Base-by-base conservation (phyloP, 495 filamentous ascomycete genomes). In the Corynascus novoguineensis region DNA sequence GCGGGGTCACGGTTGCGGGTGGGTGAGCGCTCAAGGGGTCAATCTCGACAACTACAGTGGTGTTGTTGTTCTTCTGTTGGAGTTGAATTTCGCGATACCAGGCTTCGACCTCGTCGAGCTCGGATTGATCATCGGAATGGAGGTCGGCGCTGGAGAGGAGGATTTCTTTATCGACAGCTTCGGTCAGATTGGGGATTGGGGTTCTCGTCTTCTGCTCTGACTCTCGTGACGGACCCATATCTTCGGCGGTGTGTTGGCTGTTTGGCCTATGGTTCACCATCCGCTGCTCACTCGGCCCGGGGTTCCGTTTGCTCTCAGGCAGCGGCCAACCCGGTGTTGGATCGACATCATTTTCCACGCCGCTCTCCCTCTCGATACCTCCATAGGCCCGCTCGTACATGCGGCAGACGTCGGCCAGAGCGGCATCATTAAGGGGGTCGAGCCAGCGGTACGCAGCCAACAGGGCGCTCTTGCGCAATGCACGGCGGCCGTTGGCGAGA, bases 371-470 rank as follows among this genome's bases (percentile, higher is more conserved):
- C 29, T 72, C 64, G 9, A 63, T 50, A 0, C 75, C 73, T 1
- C 78, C 79, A 59, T 85, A 83, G 5, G 78, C 75, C n/a, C 71
- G 69, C 37, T 75, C 74, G 60, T 87, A 87, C 38, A 80, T 78
- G 40, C 67, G 61, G 49, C 83, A 82, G 4, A 87, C 75, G 14
- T 81, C 78, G 11, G 70, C 63, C 21, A 87, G 67, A 8, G 82
- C 76, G 5, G 75, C 70, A 27, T 83, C 73, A 37, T 71, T 73
- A 10, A 85, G 72, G 1, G 60, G 64, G 31, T 78, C 74, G 4
- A 88, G 72, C 68, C 82, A 85, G 35, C 84, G 78, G 59, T 87
- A 88, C 22, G 81, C 78, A 19, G 79, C 75, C 50, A 84, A 71
- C 35, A 88, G 76, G 49, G 81, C 79, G 25, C 77, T 76, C 59